Conservation (phyloP, 2,329 filamentous ascomycete genomes). For the Trichoderma polysporum region DNA sequence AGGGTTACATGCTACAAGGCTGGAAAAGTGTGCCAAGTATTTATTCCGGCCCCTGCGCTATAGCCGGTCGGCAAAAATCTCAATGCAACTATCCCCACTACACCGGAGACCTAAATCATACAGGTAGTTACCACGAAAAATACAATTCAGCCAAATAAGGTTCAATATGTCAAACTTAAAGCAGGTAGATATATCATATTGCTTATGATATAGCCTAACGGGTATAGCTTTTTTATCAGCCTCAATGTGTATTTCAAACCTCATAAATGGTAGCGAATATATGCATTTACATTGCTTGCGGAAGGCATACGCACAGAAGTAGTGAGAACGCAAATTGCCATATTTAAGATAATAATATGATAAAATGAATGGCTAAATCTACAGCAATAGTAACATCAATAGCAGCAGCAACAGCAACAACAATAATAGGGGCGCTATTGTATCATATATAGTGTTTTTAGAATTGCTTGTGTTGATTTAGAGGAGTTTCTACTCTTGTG, state of each 20-base stretch:
- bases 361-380: too few species aligned
- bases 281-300: too few species aligned
- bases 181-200: not conserved
- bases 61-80: conserved; percentile 10
- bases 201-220: conserved; percentile 2
- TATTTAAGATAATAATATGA: not conserved
- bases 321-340: too few species aligned
- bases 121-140: not conserved
- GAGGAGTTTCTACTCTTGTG: not conserved
- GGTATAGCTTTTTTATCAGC: not conserved
- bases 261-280: too few species aligned
- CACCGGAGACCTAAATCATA: not conserved
- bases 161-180: not conserved
- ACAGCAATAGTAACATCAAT: not conserved
- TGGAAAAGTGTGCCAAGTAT: not conserved
- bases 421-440: not conserved
- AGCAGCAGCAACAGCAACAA: not conserved
- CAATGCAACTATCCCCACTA: conserved; percentile 7
- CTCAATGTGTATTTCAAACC: not conserved
- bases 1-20: not conserved
- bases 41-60: not conserved
- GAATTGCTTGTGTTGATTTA: not conserved
- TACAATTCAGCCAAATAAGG: conserved; percentile 1
- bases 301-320: too few species aligned
- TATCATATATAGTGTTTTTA: not conserved